phyloP scores from a whole-genome alignment of 345 rosid species.

The Murraya paniculata region DNA sequence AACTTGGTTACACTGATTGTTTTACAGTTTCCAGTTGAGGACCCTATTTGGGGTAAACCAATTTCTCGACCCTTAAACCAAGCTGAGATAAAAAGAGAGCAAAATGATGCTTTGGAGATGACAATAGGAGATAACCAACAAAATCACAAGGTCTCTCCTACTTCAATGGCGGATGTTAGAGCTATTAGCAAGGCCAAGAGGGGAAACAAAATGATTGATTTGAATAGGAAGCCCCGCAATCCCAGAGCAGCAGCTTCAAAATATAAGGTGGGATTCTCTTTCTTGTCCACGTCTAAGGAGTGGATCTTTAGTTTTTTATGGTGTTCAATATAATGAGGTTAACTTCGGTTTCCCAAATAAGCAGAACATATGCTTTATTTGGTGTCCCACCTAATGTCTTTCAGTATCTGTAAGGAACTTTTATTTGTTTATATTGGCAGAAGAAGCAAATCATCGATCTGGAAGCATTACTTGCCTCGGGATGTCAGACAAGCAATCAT shows the following conservation, averaged over 20 bases:
- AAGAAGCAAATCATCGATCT: neutral
- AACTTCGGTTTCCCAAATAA: neutral
- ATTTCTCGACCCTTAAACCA: constrained; percentile 29
- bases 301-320: neutral
- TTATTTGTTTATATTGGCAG: neutral
- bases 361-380: too few species aligned
- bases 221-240: constrained; percentile 66
- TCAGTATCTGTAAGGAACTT: neutral
- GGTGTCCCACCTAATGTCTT: neutral
- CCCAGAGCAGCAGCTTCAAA: constrained; percentile 37
- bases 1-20: neutral
- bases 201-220: constrained; percentile 57
- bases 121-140: constrained; percentile 33
- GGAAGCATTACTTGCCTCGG: neutral
- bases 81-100: constrained; percentile 31
- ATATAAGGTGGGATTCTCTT: constrained; percentile 43
- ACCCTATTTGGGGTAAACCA: constrained; percentile 21
- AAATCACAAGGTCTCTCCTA: constrained; percentile 33
- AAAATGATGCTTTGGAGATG: constrained; percentile 24
- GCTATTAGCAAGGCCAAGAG: constrained; percentile 33
- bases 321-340: neutral
- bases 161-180: constrained; percentile 27
- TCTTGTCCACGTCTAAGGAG: neutral
- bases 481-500: neutral
- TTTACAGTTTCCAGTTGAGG: constrained; percentile 69